Evolutionary conservation across 2,329 filamentous ascomycete species (phyloP).

Genomic region (Atkinsonella hypoxylon): DNA sequence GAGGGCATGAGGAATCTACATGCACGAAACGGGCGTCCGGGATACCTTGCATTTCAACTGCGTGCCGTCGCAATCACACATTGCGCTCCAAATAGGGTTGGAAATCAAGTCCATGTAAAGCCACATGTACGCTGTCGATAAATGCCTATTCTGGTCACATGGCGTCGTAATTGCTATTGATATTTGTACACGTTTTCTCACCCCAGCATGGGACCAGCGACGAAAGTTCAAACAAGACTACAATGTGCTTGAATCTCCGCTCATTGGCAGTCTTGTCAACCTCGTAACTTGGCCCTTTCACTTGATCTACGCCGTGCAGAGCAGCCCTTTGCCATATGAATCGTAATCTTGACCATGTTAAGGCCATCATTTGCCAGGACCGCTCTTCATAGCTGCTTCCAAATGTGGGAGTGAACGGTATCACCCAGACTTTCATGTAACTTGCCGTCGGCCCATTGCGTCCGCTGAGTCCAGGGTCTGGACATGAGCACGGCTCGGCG

Average conservation of each 20-base stretch:
- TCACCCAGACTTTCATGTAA: slow-evolving; percentile 21
- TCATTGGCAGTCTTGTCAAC: slow-evolving; percentile 9
- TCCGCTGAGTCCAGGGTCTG: slow-evolving; percentile 31
- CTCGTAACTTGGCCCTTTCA: slow-evolving; percentile 17
- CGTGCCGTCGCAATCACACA: slow-evolving; percentile 22
- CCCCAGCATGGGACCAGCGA: too few relatives aligned
- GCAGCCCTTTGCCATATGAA: slow-evolving; percentile 20
- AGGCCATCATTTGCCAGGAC: slow-evolving; percentile 17
- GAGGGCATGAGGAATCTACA: slow-evolving; percentile 21
- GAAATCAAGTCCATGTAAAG: slow-evolving; percentile 24
- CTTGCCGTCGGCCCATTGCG: slow-evolving; percentile 29
- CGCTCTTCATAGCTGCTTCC: slow-evolving; percentile 12
- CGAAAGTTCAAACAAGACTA: too few relatives aligned
- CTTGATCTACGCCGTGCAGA: slow-evolving; percentile 20
- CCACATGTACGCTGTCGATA: slow-evolving; percentile 8
- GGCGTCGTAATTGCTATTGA: too few relatives aligned
- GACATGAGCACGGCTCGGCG: slow-evolving; percentile 27
- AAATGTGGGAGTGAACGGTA: slow-evolving; percentile 29
- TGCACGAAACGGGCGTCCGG: slow-evolving; percentile 41
- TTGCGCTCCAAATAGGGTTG: slow-evolving; percentile 20
- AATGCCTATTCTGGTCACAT: too few relatives aligned
- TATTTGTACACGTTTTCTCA: too few relatives aligned
- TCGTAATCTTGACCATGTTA: slow-evolving; percentile 23
- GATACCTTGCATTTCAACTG: slow-evolving; percentile 40
- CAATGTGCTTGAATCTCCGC: too few relatives aligned